These are phyloP conservation scores for Lentinus brumalis DNA, from an alignment of 768 basidiomycete genomes.

Conservation along the genomic window DNA sequence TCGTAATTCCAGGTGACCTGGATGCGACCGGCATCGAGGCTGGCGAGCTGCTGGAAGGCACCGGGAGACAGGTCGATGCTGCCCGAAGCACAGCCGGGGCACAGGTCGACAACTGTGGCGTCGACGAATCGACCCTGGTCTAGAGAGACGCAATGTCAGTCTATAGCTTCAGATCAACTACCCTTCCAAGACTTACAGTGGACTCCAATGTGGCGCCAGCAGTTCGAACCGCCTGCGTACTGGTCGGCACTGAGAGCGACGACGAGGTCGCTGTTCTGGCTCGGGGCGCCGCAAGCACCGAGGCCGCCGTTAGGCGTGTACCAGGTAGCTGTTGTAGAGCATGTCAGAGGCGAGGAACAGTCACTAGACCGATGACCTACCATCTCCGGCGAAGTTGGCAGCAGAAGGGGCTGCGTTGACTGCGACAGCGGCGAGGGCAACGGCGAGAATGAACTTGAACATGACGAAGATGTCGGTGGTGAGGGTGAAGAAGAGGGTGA, in stretches of 20 bases:
- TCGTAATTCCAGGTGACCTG: constrained; percentile 7
- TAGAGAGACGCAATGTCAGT: constrained; percentile 25
- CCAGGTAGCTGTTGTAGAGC: background rate
- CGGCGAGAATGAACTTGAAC: background rate
- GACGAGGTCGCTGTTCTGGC: constrained; percentile 5
- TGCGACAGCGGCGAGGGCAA: background rate
- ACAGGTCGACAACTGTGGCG: constrained; percentile 61
- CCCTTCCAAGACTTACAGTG: background rate
- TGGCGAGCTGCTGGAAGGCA: constrained; percentile 53
- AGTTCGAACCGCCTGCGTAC: constrained; percentile 8
- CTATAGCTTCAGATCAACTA: too few relatives aligned
- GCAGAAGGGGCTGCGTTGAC: background rate
- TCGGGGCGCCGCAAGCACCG: constrained; percentile 5
- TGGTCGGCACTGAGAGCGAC: constrained; percentile 9
- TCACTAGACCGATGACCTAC: background rate
- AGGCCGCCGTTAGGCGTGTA: constrained; percentile 5
- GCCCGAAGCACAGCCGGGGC: constrained; percentile 48
- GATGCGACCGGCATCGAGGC: constrained; percentile 48
- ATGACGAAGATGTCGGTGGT: background rate
- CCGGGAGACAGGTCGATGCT: constrained; percentile 62
- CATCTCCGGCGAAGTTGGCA: constrained; percentile 1
- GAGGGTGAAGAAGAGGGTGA: background rate
- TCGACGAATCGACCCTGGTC: constrained; percentile 50
- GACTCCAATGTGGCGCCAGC: constrained; percentile 4
- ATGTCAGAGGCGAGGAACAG: too few relatives aligned